Evolutionary conservation across 306 rosid genomes (phyloP).

Genomic region (Pterocarpus santalinus): DNA sequence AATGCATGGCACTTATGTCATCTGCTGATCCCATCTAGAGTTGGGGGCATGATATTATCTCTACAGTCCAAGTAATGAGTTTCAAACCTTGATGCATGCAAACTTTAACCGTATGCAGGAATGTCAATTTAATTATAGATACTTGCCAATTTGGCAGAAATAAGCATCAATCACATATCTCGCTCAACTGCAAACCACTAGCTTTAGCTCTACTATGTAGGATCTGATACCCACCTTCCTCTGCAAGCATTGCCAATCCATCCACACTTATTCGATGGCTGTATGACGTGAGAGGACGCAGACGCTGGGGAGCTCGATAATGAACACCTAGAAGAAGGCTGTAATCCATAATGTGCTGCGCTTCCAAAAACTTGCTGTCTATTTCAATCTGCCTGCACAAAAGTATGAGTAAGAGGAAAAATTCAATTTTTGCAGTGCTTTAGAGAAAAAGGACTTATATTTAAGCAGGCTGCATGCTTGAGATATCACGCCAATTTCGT

Average conservation of each 20-base stretch:
- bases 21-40: neutral
- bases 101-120: neutral
- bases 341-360: conserved; percentile 90
- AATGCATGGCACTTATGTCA: neutral
- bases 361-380: conserved; percentile 89
- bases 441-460: conserved; percentile 1
- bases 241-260: conserved; percentile 82
- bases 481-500: conserved; percentile 29
- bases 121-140: conserved; percentile 8
- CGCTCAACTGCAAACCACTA: neutral
- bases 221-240: conserved; percentile 69
- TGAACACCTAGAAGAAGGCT: conserved; percentile 94
- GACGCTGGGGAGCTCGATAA: conserved; percentile 85
- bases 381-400: conserved; percentile 78
- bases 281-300: conserved; percentile 58
- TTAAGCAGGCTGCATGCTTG: neutral
- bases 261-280: conserved; percentile 59
- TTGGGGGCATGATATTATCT: neutral
- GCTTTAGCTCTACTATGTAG: neutral
- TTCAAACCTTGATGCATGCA: neutral
- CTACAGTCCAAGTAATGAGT: neutral
- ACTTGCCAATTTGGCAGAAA: conserved; percentile 5
- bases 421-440: conserved; percentile 4
- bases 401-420: conserved; percentile 28
- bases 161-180: conserved; percentile 1